Base-by-base conservation (phyloP, 1,284 basidiomycete species). In the Austroboletus niveus region DNA sequence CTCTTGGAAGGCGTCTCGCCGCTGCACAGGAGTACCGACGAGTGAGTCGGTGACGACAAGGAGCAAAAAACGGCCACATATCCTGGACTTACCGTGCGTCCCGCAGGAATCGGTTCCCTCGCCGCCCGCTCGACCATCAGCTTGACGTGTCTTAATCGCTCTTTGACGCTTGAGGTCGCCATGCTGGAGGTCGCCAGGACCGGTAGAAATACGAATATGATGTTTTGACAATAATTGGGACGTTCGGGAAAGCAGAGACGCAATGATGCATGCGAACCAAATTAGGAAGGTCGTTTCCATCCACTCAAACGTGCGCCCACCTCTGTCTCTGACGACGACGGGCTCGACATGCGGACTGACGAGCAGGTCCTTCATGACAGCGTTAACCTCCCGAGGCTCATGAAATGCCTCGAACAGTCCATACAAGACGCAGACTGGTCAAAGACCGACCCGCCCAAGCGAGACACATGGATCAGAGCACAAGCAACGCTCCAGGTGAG, bases 311-410 rank as follows among this genome's bases (percentile, higher is more conserved):
- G 40, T 42, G 40, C 17, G 40, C 40, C 20, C 10, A 9, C 7
- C 20, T 22, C n/a, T n/a, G n/a, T 39, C 14, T 10, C 22, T 22
- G 32, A 52, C 55, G 48, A 51, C 48, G 27, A 49, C 51, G 24
- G 42, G 45, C 40, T 41, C 45, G 51, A 51, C 54, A 63, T 66
- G 56, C 65, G 62, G 20, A 66, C 67, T 11, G 60, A 64, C 49
- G 77, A 79, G 46, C 73, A 78, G 57, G 50, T 63, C 5, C 55
- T 68, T 12, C 87, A 87, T 55, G 84, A 89, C 71, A 78, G 80
- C 56, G 78, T 90, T 15, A 90, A 90, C 64, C 72, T 90, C 9
- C 68, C 71, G 10, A 76, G 85, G 36, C 74, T 90, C 2, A 69
- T 89, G 8, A 74, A 78, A 42, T 69, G 81, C 49, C 73, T 91